Conservation (phyloP, 2,329 filamentous ascomycete species). For the Chrysoporthe deuterocubensis region DNA sequence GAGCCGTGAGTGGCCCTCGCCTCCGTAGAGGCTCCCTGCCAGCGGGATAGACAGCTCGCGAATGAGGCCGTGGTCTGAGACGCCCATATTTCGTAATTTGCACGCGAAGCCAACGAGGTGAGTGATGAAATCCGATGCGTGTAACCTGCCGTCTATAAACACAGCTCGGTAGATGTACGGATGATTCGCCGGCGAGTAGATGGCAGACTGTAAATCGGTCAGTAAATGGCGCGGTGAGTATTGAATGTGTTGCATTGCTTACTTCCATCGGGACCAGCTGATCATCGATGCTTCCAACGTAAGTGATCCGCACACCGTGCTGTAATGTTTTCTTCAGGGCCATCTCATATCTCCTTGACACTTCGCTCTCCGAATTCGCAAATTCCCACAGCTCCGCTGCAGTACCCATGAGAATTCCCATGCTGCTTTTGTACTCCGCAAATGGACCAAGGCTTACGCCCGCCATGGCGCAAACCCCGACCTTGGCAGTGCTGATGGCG, state of each 20-base stretch:
- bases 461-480: constrained; percentile 85
- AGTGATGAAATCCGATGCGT: constrained; percentile 91
- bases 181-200: constrained; percentile 83
- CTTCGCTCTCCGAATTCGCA: constrained; percentile 76
- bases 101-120: constrained; percentile 91
- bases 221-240: no score
- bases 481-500: constrained; percentile 73
- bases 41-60: constrained; percentile 86
- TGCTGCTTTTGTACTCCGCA: constrained; percentile 84
- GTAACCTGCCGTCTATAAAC: constrained; percentile 90
- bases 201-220: constrained; percentile 62
- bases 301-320: constrained; percentile 82
- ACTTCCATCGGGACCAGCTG: constrained; percentile 87
- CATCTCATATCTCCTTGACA: constrained; percentile 80
- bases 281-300: constrained; percentile 94
- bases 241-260: constrained; percentile 48
- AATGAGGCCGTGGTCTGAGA: constrained; percentile 91
- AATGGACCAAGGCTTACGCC: constrained; percentile 95
- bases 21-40: constrained; percentile 87
- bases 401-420: constrained; percentile 83
- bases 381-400: constrained; percentile 97
- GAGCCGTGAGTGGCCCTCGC: constrained; percentile 90
- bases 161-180: constrained; percentile 96
- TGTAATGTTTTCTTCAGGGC: constrained; percentile 75
- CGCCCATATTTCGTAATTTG: constrained; percentile 89